These are phyloP conservation scores for Cryptosporidium meleagridis DNA, from an alignment of 169 alveolate genomes.

Conservation along the genomic window DNA sequence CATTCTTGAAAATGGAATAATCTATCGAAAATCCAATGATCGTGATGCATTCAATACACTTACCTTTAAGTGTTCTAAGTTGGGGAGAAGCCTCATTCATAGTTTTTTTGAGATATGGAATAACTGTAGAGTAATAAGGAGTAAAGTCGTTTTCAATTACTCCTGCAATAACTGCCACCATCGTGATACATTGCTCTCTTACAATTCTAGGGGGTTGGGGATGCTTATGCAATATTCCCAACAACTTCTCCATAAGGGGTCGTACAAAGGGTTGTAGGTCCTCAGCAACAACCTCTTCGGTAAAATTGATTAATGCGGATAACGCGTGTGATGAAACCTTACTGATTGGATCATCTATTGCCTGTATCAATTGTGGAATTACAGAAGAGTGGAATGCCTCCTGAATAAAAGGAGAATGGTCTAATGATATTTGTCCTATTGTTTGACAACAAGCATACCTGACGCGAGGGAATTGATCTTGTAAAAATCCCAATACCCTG, in stretches of 20 bases:
- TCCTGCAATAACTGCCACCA: slow-evolving; percentile 92
- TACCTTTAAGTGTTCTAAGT: slow-evolving; percentile 88
- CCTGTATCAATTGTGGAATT: slow-evolving; percentile 84
- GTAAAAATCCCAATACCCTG: slow-evolving; percentile 83
- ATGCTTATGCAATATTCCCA: slow-evolving; percentile 80
- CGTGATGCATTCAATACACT: slow-evolving; percentile 91
- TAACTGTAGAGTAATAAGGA: slow-evolving; percentile 85
- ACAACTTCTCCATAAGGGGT: slow-evolving; percentile 84
- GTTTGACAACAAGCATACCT: slow-evolving; percentile 93
- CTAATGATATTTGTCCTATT: slow-evolving; percentile 91
- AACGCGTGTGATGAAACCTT: slow-evolving; percentile 91
- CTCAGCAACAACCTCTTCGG: slow-evolving; percentile 89
- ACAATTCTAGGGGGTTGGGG: slow-evolving; percentile 79
- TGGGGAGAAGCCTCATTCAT: slow-evolving; percentile 83
- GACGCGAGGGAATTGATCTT: slow-evolving; percentile 89
- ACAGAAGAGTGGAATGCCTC: slow-evolving; percentile 75
- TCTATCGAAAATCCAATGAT: slow-evolving; percentile 90
- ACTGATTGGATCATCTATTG: slow-evolving; percentile 86
- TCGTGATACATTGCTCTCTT: slow-evolving; percentile 90
- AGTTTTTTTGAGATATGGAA: slow-evolving; percentile 87
- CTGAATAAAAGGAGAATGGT: slow-evolving; percentile 91
- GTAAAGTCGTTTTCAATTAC: slow-evolving; percentile 89
- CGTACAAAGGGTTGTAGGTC: slow-evolving; percentile 85
- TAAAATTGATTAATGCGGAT: slow-evolving; percentile 91
- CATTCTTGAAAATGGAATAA: slow-evolving; percentile 82